phyloP scores from a whole-genome alignment of 1,284 basidiomycete genomes.

The Cryptococcus jaspeensis region DNA sequence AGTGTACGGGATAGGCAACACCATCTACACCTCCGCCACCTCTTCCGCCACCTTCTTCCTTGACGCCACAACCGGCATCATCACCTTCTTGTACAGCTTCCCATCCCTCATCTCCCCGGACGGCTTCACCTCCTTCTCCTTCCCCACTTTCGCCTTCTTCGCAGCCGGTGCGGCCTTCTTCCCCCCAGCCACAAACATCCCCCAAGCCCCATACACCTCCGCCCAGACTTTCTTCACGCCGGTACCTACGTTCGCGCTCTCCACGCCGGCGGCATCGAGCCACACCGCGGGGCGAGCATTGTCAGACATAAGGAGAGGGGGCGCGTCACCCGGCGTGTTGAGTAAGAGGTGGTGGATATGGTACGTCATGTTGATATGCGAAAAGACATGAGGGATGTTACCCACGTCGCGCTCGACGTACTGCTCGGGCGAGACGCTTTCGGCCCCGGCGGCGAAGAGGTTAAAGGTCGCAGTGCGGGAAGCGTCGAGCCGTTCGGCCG shows the following conservation, averaged over 20 bases:
- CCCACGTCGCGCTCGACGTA: slow-evolving; percentile 43
- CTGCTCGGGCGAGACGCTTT: neutral
- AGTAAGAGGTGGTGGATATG: slow-evolving; percentile 54
- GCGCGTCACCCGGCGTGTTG: neutral
- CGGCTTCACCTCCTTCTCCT: neutral
- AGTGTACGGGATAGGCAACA: no score
- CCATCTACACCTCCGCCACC: neutral
- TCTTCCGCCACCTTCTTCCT: slow-evolving; percentile 1
- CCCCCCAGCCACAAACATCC: slow-evolving; percentile 21
- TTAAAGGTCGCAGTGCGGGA: slow-evolving; percentile 11
- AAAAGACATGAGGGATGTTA: slow-evolving; percentile 79
- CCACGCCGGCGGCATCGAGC: slow-evolving; percentile 33
- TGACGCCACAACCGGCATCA: slow-evolving; percentile 44
- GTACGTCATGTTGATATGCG: slow-evolving; percentile 88
- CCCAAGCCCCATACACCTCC: slow-evolving; percentile 41
- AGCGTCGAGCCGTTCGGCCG: slow-evolving; percentile 9
- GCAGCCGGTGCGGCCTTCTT: neutral
- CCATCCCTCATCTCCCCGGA: slow-evolving; percentile 11
- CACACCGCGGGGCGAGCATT: slow-evolving; percentile 20
- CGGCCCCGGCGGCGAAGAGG: neutral
- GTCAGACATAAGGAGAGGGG: neutral
- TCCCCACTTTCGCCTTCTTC: slow-evolving; percentile 11
- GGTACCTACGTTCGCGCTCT: slow-evolving; percentile 46
- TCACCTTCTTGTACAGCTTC: slow-evolving; percentile 34
- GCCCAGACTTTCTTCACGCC: slow-evolving; percentile 52